A percentile compares a stretch with the other conserved stretches of the same genome.
Evolutionary conservation across 129 eudicot genomes (phyloP).

Genomic region (Flaveria trinervia): DNA sequence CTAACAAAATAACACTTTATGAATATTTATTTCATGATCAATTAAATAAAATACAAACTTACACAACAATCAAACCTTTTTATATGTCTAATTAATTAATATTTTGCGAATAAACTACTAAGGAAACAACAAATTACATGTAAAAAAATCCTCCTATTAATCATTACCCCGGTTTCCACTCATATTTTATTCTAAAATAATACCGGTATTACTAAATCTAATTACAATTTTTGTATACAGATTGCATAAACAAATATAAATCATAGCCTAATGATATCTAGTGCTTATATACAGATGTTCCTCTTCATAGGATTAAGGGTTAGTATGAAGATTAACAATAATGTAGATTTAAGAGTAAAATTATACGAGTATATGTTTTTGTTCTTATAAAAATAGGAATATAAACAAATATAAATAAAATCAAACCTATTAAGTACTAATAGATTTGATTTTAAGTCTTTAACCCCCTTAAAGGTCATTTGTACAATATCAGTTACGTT

Average conservation of each 20-base stretch:
- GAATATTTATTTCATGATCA: background rate
- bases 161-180: slow-evolving; percentile 28
- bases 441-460: no score
- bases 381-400: no score
- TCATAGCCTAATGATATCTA: background rate
- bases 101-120: slow-evolving; percentile 20
- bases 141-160: slow-evolving; percentile 13
- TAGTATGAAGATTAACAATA: no score
- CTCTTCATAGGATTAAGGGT: no score
- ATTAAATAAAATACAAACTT: background rate
- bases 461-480: no score
- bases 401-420: no score
- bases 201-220: background rate
- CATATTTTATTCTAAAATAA: background rate
- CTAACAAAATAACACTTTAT: background rate
- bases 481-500: no score
- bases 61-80: background rate
- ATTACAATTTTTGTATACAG: background rate
- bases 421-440: no score
- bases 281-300: no score
- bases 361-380: no score
- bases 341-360: no score
- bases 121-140: slow-evolving; percentile 31
- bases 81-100: background rate
- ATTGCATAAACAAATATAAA: background rate